Percentiles rank a stretch among this genome's conserved stretches.
Conservation (phyloP, 129 eudicot species). For the Flaveria linearis region DNA sequence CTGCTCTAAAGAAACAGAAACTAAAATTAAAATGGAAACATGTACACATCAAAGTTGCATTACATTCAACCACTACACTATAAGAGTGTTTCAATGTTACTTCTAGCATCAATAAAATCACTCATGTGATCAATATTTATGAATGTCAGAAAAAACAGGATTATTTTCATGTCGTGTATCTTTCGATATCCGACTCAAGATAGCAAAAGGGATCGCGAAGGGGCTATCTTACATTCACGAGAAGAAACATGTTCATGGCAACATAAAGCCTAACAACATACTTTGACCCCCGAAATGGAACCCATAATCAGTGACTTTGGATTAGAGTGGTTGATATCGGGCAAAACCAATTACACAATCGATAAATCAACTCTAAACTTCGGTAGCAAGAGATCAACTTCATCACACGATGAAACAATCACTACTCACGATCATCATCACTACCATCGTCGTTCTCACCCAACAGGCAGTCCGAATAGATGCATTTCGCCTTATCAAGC, state of each 20-base stretch:
- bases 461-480: conserved; percentile 36
- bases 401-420: conserved; percentile 33
- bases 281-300: conserved; percentile 78
- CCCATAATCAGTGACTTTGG: conserved; percentile 81
- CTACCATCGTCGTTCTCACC: not conserved
- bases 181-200: conserved; percentile 61
- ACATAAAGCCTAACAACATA: conserved; percentile 87
- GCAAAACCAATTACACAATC: conserved; percentile 39
- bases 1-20: not conserved
- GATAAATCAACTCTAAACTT: conserved; percentile 48
- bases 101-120: not conserved
- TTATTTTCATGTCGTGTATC: conserved; percentile 61
- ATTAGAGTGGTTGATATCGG: conserved; percentile 57
- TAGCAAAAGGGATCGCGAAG: conserved; percentile 84
- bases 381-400: conserved; percentile 49
- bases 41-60: not conserved
- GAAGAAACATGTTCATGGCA: conserved; percentile 85
- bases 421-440: conserved; percentile 33
- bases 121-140: not conserved
- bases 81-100: not conserved
- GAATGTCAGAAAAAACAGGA: conserved; percentile 54
- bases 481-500: conserved; percentile 73
- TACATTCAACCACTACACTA: too few relatives aligned
- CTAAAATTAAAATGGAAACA: not conserved
- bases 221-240: conserved; percentile 78